Base-by-base conservation (phyloP, 345 rosid genomes). In the Gossypium arboreum region DNA sequence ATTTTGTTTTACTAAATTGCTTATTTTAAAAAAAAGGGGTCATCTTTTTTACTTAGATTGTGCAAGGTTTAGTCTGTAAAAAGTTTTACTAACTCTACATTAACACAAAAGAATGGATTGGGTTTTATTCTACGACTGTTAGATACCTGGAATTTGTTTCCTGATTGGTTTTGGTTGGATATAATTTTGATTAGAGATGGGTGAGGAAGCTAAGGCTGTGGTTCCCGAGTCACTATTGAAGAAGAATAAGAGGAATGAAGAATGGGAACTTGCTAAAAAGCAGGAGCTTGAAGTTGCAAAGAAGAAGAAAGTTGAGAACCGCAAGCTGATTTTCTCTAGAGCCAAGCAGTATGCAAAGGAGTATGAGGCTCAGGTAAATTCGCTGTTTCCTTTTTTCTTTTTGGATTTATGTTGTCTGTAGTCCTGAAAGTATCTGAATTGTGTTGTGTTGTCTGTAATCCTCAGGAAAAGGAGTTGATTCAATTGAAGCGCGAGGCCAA, bases 171-270 rank as follows among this genome's bases (percentile, higher is more conserved):
- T 55, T 39, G 74, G 11, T 55, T 39, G 39, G 29, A 2, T 47
- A 12, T 17, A 18, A 4, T 10, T 57, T 72, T 72, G 22, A 13
- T 7, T 43, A 75, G 79, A 76, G 64, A 82, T 82, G 87, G 80
- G 64, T 24, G 80, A 72, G 18, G 74, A 85, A 78, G 84, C 81
- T 3, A 82, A 82, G 79, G 72, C 68, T 45, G 83, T 88, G 27
- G 71, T 92, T 57, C 98, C 97, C 0, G 98, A 94, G 84, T 90
- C 98, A 0, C 88, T 89, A 25, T 58, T 94, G 82, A 89, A 87
- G 87, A 94, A 92, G 88, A 79, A 83, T 73, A 92, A 93, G 89
- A 93, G 95, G 62, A 84, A 78, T 15, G 94, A 84, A 68, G 88
- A 85, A 39, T 88, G 92, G 93, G 89, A 84, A 34, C 62, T 84